Conservation (phyloP, 2,329 filamentous ascomycete genomes). For the Westerdykella aurantiaca region DNA sequence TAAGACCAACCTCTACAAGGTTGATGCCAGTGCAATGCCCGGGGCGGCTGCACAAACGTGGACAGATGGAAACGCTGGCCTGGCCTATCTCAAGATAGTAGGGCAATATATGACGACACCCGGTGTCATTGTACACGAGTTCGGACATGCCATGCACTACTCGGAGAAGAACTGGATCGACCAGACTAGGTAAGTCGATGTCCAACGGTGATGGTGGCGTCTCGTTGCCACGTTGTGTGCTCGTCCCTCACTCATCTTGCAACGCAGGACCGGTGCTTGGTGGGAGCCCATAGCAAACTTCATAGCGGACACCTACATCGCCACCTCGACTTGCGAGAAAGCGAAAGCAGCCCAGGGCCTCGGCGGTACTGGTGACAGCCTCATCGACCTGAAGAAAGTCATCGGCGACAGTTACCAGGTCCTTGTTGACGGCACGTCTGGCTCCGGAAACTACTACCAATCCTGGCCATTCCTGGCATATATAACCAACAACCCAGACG, state of each 20-base stretch:
- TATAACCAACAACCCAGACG: conserved; percentile 46
- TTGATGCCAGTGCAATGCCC: conserved; percentile 26
- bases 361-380: conserved; percentile 26
- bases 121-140: conserved; percentile 47
- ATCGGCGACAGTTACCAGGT: conserved; percentile 46
- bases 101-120: conserved; percentile 37
- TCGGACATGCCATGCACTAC: conserved; percentile 47
- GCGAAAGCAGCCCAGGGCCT: conserved; percentile 37
- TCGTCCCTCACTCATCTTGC: not conserved
- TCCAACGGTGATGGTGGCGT: not conserved
- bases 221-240: not conserved
- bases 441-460: conserved; percentile 48
- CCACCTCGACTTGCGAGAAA: conserved; percentile 40
- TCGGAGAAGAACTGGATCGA: conserved; percentile 35
- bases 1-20: conserved; percentile 46
- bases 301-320: conserved; percentile 47
- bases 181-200: conserved; percentile 23
- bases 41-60: conserved; percentile 43
- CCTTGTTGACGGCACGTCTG: conserved; percentile 43
- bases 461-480: conserved; percentile 50
- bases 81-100: conserved; percentile 44
- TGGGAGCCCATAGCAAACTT: conserved; percentile 50
- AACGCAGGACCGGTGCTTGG: conserved; percentile 43
- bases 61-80: conserved; percentile 37
- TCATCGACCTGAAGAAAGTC: conserved; percentile 44